A percentile compares a stretch with the other conserved stretches of the same genome.
Conservation (phyloP, 1,139 yeast genomes). For the Insectozyma bohioensis region DNA sequence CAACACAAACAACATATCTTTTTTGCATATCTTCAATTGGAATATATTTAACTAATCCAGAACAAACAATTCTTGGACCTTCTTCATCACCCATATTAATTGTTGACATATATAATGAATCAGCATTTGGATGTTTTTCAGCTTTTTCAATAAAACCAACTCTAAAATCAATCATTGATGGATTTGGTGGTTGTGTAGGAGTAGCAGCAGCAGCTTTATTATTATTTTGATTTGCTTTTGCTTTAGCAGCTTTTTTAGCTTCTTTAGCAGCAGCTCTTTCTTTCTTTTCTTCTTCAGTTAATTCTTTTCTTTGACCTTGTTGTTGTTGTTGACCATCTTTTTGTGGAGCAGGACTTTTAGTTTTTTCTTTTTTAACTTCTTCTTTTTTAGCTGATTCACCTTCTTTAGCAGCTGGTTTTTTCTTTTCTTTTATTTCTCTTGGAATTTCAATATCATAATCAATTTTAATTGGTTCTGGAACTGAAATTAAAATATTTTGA, state of each 20-base stretch:
- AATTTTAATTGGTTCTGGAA: slow-evolving; percentile 54
- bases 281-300: slow-evolving; percentile 61
- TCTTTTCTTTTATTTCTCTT: slow-evolving; percentile 50
- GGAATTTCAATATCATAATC: slow-evolving; percentile 66
- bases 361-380: slow-evolving; percentile 57
- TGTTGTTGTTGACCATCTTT: slow-evolving; percentile 16
- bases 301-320: slow-evolving; percentile 18
- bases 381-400: slow-evolving; percentile 18
- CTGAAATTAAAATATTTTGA: slow-evolving; percentile 61
- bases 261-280: slow-evolving; percentile 62
- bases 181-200: slow-evolving; percentile 63
- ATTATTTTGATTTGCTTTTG: slow-evolving; percentile 65
- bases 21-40: slow-evolving; percentile 48
- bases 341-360: slow-evolving; percentile 38
- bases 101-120: slow-evolving; percentile 91
- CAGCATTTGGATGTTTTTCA: slow-evolving; percentile 96
- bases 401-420: slow-evolving; percentile 36
- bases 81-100: slow-evolving; percentile 95
- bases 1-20: slow-evolving; percentile 52
- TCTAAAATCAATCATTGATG: slow-evolving; percentile 85
- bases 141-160: slow-evolving; percentile 98
- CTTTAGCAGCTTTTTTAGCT: slow-evolving; percentile 76
- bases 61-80: slow-evolving; percentile 97
- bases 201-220: slow-evolving; percentile 57
- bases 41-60: slow-evolving; percentile 66